A percentile compares a stretch with the other conserved stretches of the same genome.
Evolutionary conservation across 1,284 basidiomycete species (phyloP).

Genomic region (Moesziomyces sp.): DNA sequence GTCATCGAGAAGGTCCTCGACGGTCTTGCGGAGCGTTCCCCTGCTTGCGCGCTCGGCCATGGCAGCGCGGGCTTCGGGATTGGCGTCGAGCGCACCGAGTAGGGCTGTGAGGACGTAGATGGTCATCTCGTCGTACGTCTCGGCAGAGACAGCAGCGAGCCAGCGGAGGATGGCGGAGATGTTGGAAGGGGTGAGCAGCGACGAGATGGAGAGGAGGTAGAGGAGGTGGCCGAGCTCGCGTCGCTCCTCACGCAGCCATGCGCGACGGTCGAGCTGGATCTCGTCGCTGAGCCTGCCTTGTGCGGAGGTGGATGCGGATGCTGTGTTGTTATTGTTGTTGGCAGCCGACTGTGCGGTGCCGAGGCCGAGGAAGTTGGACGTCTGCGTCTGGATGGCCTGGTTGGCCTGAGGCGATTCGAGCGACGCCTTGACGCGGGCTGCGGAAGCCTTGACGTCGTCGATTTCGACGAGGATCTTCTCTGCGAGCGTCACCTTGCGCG

Average conservation of each 20-base stretch:
- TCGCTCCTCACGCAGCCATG: constrained; percentile 57
- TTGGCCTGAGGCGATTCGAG: constrained; percentile 38
- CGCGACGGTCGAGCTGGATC: constrained; percentile 60
- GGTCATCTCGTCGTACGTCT: constrained; percentile 69
- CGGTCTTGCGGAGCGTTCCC: constrained; percentile 32
- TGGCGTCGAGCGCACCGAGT: constrained; percentile 77
- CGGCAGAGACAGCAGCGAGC: constrained; percentile 51
- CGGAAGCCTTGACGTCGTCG: constrained; percentile 38
- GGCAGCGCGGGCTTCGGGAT: constrained; percentile 69
- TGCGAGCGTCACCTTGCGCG: constrained; percentile 30
- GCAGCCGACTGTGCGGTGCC: constrained; percentile 27
- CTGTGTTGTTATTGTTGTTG: constrained; percentile 4
- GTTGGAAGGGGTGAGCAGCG: constrained; percentile 49
- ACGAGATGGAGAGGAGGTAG: constrained; percentile 61
- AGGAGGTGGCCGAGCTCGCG: constrained; percentile 61
- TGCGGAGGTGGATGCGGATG: constrained; percentile 16
- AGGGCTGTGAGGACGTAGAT: constrained; percentile 79
- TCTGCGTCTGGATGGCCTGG: constrained; percentile 41
- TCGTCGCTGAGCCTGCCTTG: constrained; percentile 56
- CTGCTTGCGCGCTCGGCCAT: constrained; percentile 49
- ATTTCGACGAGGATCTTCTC: constrained; percentile 53
- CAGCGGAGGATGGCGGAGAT: constrained; percentile 48
- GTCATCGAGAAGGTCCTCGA: constrained; percentile 56
- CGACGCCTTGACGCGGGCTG: constrained; percentile 39
- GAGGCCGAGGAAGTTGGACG: constrained; percentile 43